Evolutionary conservation across 192 early-diverging fungal species (phyloP).

Genomic region (Cetraspora pellucida): DNA sequence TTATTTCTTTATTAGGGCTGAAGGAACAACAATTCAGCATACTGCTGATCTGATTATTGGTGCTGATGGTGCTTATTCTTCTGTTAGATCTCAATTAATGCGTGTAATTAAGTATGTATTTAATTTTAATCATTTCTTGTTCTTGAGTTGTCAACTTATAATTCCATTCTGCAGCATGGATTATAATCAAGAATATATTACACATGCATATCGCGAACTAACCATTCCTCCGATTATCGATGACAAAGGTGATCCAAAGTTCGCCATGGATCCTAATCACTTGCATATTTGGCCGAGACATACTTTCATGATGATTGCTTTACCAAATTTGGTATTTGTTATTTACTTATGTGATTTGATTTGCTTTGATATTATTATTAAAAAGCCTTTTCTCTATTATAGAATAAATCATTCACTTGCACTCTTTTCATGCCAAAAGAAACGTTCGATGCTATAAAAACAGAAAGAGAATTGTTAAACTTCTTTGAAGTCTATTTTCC

Average conservation of each 20-base stretch:
- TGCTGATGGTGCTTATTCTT: conserved; percentile 87
- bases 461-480: conserved; percentile 56
- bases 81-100: conserved; percentile 81
- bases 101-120: conserved; percentile 61
- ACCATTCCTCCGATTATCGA: conserved; percentile 71
- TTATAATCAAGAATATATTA: conserved; percentile 87
- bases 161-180: conserved; percentile 60
- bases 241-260: conserved; percentile 61
- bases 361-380: neutral
- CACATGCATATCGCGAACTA: conserved; percentile 91
- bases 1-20: conserved; percentile 38
- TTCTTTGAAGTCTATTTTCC: conserved; percentile 80
- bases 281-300: conserved; percentile 98
- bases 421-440: conserved; percentile 95
- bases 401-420: conserved; percentile 93
- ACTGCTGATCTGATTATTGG: conserved; percentile 82
- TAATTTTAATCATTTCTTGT: neutral
- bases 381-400: neutral
- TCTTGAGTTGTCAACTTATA: neutral
- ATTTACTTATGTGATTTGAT: conserved; percentile 27
- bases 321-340: conserved; percentile 80
- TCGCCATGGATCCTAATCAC: conserved; percentile 86
- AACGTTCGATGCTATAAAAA: conserved; percentile 76
- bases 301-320: conserved; percentile 97
- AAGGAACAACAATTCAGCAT: conserved; percentile 46